Conservation (phyloP, 73 alveolate genomes). For the Paramecium octaurelia region DNA sequence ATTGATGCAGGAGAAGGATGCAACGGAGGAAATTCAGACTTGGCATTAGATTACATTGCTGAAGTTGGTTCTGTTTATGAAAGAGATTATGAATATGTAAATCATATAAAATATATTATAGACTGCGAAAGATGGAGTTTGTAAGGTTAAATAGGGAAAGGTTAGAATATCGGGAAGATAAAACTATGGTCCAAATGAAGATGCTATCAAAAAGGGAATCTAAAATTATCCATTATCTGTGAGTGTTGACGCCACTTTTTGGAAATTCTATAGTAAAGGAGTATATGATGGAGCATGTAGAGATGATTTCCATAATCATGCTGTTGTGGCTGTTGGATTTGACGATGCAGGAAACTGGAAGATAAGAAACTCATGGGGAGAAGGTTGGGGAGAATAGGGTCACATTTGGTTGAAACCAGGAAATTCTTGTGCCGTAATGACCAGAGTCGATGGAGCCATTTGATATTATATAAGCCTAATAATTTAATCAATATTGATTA, state of each 20-base stretch:
- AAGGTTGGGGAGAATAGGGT: conserved; percentile 44
- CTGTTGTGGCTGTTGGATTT: conserved; percentile 61
- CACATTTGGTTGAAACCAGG: conserved; percentile 49
- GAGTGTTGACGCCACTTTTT: conserved; percentile 74
- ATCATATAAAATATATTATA: neutral
- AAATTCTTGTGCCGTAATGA: conserved; percentile 55
- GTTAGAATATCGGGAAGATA: neutral
- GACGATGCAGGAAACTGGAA: conserved; percentile 53
- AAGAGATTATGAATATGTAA: conserved; percentile 48
- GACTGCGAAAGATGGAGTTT: conserved; percentile 37
- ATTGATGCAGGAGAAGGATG: conserved; percentile 69
- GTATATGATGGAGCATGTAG: conserved; percentile 62
- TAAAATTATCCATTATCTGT: conserved; percentile 60
- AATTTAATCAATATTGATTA: too few relatives aligned
- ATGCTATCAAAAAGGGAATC: conserved; percentile 50
- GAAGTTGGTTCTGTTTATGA: conserved; percentile 33
- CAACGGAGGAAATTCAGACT: conserved; percentile 50
- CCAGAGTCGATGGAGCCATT: conserved; percentile 36
- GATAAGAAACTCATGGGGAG: conserved; percentile 56
- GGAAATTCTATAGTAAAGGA: conserved; percentile 73
- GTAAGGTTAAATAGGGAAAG: neutral
- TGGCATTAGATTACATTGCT: conserved; percentile 37
- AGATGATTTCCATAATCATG: conserved; percentile 62
- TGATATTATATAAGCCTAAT: neutral
- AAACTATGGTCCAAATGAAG: neutral